Conservation (phyloP, 2,329 filamentous ascomycete genomes). For the Keithomyces neogunnii region DNA sequence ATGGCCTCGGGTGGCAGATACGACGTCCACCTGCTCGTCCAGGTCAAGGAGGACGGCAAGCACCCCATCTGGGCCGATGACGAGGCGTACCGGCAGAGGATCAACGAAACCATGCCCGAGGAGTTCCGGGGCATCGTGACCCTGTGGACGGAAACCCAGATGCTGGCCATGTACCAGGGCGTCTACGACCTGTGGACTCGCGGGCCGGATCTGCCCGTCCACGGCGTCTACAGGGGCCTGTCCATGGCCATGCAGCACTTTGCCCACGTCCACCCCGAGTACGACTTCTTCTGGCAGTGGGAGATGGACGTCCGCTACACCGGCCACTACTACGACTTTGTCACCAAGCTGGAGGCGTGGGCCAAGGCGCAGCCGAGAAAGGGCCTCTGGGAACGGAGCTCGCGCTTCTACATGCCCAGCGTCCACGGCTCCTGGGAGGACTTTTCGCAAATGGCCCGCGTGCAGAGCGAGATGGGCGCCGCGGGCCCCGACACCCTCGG, state of each 20-base stretch:
- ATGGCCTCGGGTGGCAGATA: slow-evolving; percentile 80
- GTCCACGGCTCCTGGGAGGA: slow-evolving; percentile 74
- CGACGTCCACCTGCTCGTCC: slow-evolving; percentile 75
- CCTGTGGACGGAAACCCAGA: slow-evolving; percentile 90
- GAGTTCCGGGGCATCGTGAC: slow-evolving; percentile 87
- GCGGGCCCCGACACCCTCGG: slow-evolving; percentile 60
- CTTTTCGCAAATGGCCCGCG: slow-evolving; percentile 64
- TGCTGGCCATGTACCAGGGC: slow-evolving; percentile 82
- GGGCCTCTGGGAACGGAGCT: slow-evolving; percentile 72
- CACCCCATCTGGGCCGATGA: slow-evolving; percentile 73
- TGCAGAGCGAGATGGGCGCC: slow-evolving; percentile 64
- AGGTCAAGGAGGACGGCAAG: slow-evolving; percentile 68
- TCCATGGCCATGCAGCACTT: slow-evolving; percentile 96
- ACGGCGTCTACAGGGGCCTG: slow-evolving; percentile 86
- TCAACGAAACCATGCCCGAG: slow-evolving; percentile 60
- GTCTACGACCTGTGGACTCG: slow-evolving; percentile 67
- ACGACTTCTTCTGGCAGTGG: slow-evolving; percentile 91
- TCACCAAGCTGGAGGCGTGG: slow-evolving; percentile 63
- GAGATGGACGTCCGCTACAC: slow-evolving; percentile 91
- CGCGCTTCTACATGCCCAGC: slow-evolving; percentile 67
- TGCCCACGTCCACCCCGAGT: slow-evolving; percentile 78
- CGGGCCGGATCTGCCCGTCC: slow-evolving; percentile 64
- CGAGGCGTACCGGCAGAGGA: slow-evolving; percentile 57
- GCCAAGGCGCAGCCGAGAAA: slow-evolving; percentile 66
- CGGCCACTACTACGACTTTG: slow-evolving; percentile 72